These are phyloP conservation scores for Candida khao-thaluensis DNA, from an alignment of 805 yeast species.

Conservation along the genomic window DNA sequence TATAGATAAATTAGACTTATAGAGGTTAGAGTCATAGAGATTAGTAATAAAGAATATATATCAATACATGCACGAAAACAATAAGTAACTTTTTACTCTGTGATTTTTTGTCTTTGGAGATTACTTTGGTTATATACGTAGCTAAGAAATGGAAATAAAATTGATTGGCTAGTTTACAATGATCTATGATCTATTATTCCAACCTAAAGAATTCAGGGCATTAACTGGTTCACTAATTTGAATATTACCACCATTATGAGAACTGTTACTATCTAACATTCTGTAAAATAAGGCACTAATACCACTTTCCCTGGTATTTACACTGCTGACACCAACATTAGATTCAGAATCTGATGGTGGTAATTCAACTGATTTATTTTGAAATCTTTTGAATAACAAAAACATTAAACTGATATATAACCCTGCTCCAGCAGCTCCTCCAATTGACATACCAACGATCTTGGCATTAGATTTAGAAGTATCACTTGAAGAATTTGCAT, in stretches of 20 bases:
- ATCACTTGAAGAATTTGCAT: constrained; percentile 15
- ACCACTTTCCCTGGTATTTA: constrained; percentile 20
- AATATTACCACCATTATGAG: constrained; percentile 17
- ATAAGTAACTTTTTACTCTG: constrained; percentile 2
- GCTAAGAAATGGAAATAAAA: constrained; percentile 1
- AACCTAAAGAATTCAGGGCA: constrained; percentile 69
- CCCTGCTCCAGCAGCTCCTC: constrained; percentile 76
- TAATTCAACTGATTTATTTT: constrained; percentile 38
- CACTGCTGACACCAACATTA: constrained; percentile 25
- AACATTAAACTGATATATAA: constrained; percentile 62
- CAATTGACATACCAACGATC: constrained; percentile 77
- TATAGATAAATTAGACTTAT: constrained; percentile 2
- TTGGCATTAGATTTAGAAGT: constrained; percentile 31
- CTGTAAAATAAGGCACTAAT: constrained; percentile 30
- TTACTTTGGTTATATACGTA: not conserved
- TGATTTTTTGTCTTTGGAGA: too few relatives aligned
- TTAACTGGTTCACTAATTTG: constrained; percentile 68
- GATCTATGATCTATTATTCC: constrained; percentile 33
- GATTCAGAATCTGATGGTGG: constrained; percentile 43
- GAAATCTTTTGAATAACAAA: constrained; percentile 50
- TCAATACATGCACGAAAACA: constrained; percentile 8
- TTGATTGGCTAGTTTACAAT: constrained; percentile 4
- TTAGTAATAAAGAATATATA: constrained; percentile 1
- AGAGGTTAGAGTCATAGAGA: constrained; percentile 3
- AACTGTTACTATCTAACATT: constrained; percentile 13